phyloP scores from a whole-genome alignment of 2,329 filamentous ascomycete species.

The Penicillium vulpinum region DNA sequence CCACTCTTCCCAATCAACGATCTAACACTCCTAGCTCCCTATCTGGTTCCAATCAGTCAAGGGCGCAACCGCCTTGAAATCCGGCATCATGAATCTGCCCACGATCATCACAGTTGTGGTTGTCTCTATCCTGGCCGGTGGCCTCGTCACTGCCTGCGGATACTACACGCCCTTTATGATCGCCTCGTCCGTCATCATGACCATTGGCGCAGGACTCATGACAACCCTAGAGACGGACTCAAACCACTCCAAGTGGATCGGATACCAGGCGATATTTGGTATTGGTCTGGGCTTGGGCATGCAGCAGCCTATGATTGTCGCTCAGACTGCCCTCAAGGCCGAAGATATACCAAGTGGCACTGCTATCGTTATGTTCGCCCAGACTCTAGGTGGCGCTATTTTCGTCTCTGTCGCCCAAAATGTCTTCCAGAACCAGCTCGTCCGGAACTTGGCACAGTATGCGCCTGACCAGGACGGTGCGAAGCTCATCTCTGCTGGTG shows the following conservation, averaged over 20 bases:
- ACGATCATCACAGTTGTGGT: slow-evolving; percentile 35
- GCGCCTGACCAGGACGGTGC: slow-evolving; percentile 30
- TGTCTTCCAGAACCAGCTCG: slow-evolving; percentile 40
- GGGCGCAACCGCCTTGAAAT: slow-evolving; percentile 33
- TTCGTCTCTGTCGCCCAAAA: slow-evolving; percentile 42
- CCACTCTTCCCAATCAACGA: not conserved
- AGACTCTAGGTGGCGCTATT: slow-evolving; percentile 41
- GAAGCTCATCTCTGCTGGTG: slow-evolving; percentile 36
- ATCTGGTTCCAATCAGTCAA: slow-evolving; percentile 48
- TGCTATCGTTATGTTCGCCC: slow-evolving; percentile 38
- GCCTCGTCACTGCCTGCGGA: slow-evolving; percentile 32
- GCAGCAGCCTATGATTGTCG: slow-evolving; percentile 38
- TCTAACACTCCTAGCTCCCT: slow-evolving; percentile 36
- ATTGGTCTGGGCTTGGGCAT: slow-evolving; percentile 39
- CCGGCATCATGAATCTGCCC: slow-evolving; percentile 42
- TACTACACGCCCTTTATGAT: slow-evolving; percentile 46
- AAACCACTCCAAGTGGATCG: slow-evolving; percentile 38
- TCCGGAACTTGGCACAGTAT: slow-evolving; percentile 24
- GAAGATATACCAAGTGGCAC: slow-evolving; percentile 39
- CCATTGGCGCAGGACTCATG: slow-evolving; percentile 39
- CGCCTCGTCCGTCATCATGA: slow-evolving; percentile 31
- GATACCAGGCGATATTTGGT: slow-evolving; percentile 41
- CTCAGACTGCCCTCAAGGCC: slow-evolving; percentile 35
- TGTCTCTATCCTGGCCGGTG: slow-evolving; percentile 34
- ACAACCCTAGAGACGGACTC: slow-evolving; percentile 37